phyloP scores from a whole-genome alignment of 2,329 filamentous ascomycete genomes.

The Aspergillus terreus region DNA sequence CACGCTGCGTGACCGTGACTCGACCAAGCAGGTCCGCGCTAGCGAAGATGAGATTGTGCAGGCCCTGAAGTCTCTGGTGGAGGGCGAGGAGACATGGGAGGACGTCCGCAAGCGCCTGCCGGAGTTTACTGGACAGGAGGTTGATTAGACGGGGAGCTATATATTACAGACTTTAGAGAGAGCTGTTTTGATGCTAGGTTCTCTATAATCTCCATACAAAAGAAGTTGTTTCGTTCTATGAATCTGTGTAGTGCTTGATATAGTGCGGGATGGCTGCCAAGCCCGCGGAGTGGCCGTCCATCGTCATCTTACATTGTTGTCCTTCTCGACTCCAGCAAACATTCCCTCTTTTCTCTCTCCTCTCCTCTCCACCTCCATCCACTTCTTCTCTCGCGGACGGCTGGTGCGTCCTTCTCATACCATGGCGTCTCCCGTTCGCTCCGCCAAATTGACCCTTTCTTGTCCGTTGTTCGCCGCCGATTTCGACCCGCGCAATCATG shows the following conservation, averaged over 20 bases:
- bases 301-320: neutral
- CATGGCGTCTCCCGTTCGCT: slow-evolving; percentile 39
- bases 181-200: neutral
- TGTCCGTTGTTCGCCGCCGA: slow-evolving; percentile 86
- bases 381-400: slow-evolving; percentile 1
- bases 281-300: neutral
- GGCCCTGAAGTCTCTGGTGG: slow-evolving; percentile 63
- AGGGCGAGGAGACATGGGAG: slow-evolving; percentile 62
- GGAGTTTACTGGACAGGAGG: slow-evolving; percentile 73
- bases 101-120: slow-evolving; percentile 76
- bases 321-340: slow-evolving; percentile 5
- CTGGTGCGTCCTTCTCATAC: slow-evolving; percentile 7
- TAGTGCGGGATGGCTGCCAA: neutral
- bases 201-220: neutral
- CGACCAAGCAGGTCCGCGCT: slow-evolving; percentile 84
- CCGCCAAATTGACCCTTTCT: slow-evolving; percentile 63
- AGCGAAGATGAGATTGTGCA: slow-evolving; percentile 74
- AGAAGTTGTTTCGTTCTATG: too few relatives aligned
- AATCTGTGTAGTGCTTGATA: too few relatives aligned
- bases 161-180: neutral
- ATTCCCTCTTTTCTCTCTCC: slow-evolving; percentile 9
- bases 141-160: slow-evolving; percentile 36
- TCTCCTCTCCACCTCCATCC: neutral
- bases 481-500: slow-evolving; percentile 77
- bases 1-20: slow-evolving; percentile 86